These are phyloP conservation scores for Metarhizium humberi DNA, from an alignment of 2,329 filamentous ascomycete species.

Conservation along the genomic window DNA sequence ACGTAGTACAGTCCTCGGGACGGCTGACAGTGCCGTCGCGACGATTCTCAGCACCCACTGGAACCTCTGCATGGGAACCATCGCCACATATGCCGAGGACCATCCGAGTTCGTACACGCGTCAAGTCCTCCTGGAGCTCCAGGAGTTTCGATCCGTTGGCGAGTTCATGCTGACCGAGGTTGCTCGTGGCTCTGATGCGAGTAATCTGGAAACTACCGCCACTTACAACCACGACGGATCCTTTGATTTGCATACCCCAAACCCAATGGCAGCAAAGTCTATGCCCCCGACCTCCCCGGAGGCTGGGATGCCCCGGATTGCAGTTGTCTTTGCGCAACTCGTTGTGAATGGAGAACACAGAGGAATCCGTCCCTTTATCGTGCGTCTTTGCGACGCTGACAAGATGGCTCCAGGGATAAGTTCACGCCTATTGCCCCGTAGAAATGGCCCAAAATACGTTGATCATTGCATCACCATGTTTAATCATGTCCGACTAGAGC, in stretches of 20 bases:
- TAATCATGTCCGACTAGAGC: conserved; percentile 17
- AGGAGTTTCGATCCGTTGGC: conserved; percentile 15
- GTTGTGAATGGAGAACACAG: conserved; percentile 15
- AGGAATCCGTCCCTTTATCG: conserved; percentile 22
- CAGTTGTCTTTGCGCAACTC: conserved; percentile 22
- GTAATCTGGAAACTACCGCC: conserved; percentile 28
- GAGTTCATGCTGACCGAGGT: conserved; percentile 30
- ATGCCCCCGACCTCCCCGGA: conserved; percentile 17
- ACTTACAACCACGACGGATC: conserved; percentile 21
- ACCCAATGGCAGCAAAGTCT: conserved; percentile 19
- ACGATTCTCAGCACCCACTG: conserved; percentile 20
- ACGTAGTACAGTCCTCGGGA: conserved; percentile 5
- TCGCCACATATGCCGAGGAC: conserved; percentile 1
- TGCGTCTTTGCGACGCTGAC: conserved; percentile 15
- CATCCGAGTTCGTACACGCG: conserved; percentile 9
- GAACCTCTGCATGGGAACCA: conserved; percentile 22
- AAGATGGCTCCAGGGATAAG: conserved; percentile 19
- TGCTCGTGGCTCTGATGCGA: conserved; percentile 28
- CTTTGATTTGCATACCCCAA: conserved; percentile 24
- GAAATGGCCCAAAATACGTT: conserved; percentile 9
- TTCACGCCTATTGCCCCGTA: conserved; percentile 11
- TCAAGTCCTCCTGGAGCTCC: conserved; percentile 8
- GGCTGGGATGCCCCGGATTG: conserved; percentile 17
- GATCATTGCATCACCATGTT: conserved; percentile 25
- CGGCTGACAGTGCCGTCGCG: conserved; percentile 10